Conservation (phyloP, 257 asterid genomes). For the Striga asiatica region DNA sequence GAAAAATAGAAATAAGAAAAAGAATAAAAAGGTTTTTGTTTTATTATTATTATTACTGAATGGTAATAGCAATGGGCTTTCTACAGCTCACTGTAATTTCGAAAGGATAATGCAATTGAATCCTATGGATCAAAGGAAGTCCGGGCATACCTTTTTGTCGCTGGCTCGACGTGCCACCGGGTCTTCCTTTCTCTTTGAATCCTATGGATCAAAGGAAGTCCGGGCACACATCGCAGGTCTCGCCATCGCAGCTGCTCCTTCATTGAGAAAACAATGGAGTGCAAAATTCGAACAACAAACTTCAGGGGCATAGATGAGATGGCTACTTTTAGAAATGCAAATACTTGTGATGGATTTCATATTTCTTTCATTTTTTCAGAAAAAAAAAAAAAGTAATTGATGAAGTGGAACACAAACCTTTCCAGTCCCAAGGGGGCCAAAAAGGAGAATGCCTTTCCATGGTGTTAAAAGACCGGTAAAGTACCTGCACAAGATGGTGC, state of each 20-base stretch:
- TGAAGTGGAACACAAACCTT: slow-evolving; percentile 49
- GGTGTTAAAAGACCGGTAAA: slow-evolving; percentile 94
- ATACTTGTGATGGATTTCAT: slow-evolving; percentile 4
- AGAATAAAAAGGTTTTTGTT: no score
- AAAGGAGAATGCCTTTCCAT: slow-evolving; percentile 99
- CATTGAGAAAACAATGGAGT: background rate
- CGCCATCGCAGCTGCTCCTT: no score
- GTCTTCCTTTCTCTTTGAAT: no score
- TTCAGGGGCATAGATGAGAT: background rate
- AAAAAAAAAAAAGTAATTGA: background rate
- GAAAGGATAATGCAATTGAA: background rate
- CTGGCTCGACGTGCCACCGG: no score
- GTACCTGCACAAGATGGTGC: slow-evolving; percentile 39
- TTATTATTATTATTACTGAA: background rate
- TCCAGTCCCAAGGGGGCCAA: slow-evolving; percentile 99
- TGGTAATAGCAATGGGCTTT: slow-evolving; percentile 6
- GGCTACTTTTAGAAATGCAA: background rate
- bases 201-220: no score
- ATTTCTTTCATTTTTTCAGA: no score
- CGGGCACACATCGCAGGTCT: no score
- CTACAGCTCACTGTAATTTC: no score
- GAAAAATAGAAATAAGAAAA: background rate
- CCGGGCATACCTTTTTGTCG: no score
- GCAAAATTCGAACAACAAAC: slow-evolving; percentile 1
- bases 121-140: no score